Evolutionary conservation across 2,329 filamentous ascomycete genomes (phyloP).

Genomic region (Didymella sp.): DNA sequence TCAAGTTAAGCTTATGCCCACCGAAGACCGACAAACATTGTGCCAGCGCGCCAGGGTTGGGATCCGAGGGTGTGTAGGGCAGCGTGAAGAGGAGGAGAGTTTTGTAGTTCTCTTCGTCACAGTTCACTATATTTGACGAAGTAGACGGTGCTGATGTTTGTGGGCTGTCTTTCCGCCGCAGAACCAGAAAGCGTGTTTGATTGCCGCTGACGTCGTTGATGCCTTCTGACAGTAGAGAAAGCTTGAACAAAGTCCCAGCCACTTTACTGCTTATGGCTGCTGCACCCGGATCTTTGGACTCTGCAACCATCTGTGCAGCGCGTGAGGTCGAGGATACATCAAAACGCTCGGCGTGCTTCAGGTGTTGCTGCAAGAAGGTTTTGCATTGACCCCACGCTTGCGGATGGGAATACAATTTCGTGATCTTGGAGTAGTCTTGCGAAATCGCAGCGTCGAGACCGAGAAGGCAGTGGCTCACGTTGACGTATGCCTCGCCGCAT

Average conservation of each 20-base stretch:
- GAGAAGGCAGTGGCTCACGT: constrained; percentile 87
- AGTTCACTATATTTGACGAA: not conserved
- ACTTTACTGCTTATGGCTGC: constrained; percentile 81
- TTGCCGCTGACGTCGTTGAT: constrained; percentile 80
- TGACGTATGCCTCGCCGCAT: constrained; percentile 82
- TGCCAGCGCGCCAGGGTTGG: constrained; percentile 80
- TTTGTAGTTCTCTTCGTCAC: constrained; percentile 57
- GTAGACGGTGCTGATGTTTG: not conserved
- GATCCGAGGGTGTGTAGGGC: constrained; percentile 82
- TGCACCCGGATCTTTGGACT: constrained; percentile 64
- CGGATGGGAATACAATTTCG: constrained; percentile 86
- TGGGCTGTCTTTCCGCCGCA: constrained; percentile 50
- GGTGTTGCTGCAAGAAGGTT: constrained; percentile 71
- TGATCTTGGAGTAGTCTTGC: constrained; percentile 66
- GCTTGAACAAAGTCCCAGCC: constrained; percentile 71
- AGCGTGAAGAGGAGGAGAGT: constrained; percentile 77
- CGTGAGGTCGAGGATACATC: constrained; percentile 86
- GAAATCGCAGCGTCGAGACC: constrained; percentile 41
- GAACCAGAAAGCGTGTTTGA: constrained; percentile 78
- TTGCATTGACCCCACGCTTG: constrained; percentile 95
- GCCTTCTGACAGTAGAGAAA: constrained; percentile 72
- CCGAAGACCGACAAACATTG: constrained; percentile 82
- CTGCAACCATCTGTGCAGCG: constrained; percentile 77
- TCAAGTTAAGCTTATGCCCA: constrained; percentile 76
- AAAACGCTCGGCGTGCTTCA: constrained; percentile 77